phyloP scores from a whole-genome alignment of 441 rosid genomes.

The Euphorbia celastroides region DNA sequence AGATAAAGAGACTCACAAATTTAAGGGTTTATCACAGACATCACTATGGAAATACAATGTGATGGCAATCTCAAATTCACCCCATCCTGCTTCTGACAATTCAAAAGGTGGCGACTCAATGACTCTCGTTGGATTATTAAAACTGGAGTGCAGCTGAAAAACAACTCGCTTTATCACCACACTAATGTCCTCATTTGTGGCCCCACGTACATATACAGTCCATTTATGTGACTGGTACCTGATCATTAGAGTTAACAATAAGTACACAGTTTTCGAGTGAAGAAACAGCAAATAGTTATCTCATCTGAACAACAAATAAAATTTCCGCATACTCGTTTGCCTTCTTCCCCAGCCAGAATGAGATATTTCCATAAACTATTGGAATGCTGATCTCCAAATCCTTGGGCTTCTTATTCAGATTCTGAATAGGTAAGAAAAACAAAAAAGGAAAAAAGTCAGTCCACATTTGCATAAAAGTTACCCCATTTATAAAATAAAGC shows the following conservation, averaged over 20 bases:
- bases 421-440: conserved; percentile 23
- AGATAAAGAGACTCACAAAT: conserved; percentile 48
- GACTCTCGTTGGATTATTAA: conserved; percentile 72
- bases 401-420: conserved; percentile 46
- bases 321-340: conserved; percentile 66
- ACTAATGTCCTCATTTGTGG: conserved; percentile 80
- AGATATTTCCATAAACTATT: conserved; percentile 72
- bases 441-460: neutral
- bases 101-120: conserved; percentile 79
- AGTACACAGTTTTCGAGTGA: conserved; percentile 4
- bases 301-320: neutral
- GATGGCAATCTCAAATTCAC: conserved; percentile 84
- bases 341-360: conserved; percentile 78
- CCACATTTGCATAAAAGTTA: neutral
- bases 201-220: conserved; percentile 89
- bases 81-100: conserved; percentile 90
- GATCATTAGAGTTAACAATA: neutral
- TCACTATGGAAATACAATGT: conserved; percentile 64
- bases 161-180: conserved; percentile 57
- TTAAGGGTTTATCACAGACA: conserved; percentile 63
- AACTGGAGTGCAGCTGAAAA: conserved; percentile 88
- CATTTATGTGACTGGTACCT: conserved; percentile 90
- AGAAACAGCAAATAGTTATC: conserved; percentile 2
- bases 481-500: neutral
- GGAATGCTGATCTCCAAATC: conserved; percentile 74